phyloP scores from a whole-genome alignment of 768 basidiomycete species.

The Pulveroboletus sp. region DNA sequence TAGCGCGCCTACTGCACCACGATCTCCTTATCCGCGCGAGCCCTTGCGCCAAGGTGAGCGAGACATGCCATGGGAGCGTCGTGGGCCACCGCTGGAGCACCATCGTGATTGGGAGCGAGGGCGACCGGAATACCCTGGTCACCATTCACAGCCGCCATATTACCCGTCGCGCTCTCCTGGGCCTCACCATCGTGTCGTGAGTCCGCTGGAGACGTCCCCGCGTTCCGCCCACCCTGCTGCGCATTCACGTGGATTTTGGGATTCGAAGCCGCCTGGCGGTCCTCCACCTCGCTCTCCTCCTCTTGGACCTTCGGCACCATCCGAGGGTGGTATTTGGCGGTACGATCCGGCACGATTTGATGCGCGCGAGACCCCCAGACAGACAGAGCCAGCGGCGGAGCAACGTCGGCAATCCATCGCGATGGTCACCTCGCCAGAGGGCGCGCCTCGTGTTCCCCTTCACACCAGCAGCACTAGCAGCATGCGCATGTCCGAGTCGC shows the following conservation, averaged over 20 bases:
- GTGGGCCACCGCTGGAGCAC: constrained; percentile 40
- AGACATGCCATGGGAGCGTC: constrained; percentile 60
- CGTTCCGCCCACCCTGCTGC: constrained; percentile 44
- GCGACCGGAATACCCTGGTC: constrained; percentile 33
- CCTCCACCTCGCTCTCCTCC: constrained; percentile 31
- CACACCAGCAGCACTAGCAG: constrained; percentile 28
- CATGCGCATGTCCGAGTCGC: constrained; percentile 57
- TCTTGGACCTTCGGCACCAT: constrained; percentile 32
- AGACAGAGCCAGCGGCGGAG: constrained; percentile 26
- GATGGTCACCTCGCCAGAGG: constrained; percentile 48
- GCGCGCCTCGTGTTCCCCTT: constrained; percentile 25
- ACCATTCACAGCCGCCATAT: constrained; percentile 29
- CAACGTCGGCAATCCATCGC: constrained; percentile 34
- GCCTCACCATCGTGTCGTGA: constrained; percentile 37
- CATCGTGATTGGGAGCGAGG: constrained; percentile 54
- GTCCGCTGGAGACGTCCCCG: constrained; percentile 61
- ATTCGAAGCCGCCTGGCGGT: constrained; percentile 45
- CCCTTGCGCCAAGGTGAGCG: constrained; percentile 41
- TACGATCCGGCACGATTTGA: constrained; percentile 61
- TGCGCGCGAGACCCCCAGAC: constrained; percentile 38
- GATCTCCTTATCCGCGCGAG: constrained; percentile 58
- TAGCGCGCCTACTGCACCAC: constrained; percentile 50
- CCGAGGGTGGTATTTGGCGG: constrained; percentile 45
- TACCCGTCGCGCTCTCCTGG: constrained; percentile 34
- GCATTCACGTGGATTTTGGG: constrained; percentile 50